Percentiles rank a stretch among this genome's conserved stretches.
Evolutionary conservation across 192 early-diverging fungal genomes (phyloP).

Genomic region (Thamnidium elegans): DNA sequence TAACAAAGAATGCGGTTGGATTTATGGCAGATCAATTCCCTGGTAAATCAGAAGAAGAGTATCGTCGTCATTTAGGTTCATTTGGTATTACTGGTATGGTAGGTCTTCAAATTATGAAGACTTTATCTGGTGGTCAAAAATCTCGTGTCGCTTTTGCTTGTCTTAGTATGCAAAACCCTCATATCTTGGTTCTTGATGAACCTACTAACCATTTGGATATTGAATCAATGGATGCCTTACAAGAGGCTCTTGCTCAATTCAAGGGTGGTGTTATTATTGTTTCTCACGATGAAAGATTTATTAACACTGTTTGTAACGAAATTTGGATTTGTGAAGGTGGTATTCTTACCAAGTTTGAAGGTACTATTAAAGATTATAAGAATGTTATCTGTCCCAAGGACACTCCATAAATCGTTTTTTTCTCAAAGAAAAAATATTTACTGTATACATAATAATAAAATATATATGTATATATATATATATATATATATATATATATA

Average conservation of each 20-base stretch:
- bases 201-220: constrained; percentile 89
- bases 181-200: constrained; percentile 96
- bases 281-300: constrained; percentile 97
- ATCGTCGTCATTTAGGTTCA: constrained; percentile 86
- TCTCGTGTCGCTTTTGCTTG: constrained; percentile 94
- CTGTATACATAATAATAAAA: too few relatives aligned
- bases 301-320: constrained; percentile 78
- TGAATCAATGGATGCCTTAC: constrained; percentile 93
- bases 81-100: constrained; percentile 98
- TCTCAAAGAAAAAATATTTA: too few relatives aligned
- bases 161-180: constrained; percentile 85
- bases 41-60: constrained; percentile 92
- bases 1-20: constrained; percentile 78
- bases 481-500: too few relatives aligned
- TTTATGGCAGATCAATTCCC: constrained; percentile 88
- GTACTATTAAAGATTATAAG: constrained; percentile 84
- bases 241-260: constrained; percentile 81
- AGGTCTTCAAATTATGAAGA: constrained; percentile 90
- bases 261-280: constrained; percentile 95
- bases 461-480: too few relatives aligned
- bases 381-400: constrained; percentile 22
- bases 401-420: background rate
- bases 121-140: constrained; percentile 97
- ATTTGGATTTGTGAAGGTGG: constrained; percentile 92
- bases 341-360: constrained; percentile 80